phyloP scores from a whole-genome alignment of 495 filamentous ascomycete species.

The Penicillium taxi region DNA sequence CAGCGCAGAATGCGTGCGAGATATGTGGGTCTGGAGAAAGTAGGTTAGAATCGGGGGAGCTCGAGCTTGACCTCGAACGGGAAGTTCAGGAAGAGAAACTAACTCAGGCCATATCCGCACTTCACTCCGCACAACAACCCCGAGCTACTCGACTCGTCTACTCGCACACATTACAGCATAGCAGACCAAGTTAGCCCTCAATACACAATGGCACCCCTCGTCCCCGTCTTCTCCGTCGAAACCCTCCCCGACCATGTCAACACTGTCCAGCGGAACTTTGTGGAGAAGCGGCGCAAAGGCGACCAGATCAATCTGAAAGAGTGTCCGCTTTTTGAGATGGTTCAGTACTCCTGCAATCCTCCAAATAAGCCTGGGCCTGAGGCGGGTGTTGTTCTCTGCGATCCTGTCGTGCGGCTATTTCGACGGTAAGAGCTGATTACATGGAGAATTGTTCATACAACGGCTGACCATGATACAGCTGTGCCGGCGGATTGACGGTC shows the following conservation, averaged over 20 bases:
- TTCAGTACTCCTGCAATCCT: constrained; percentile 72
- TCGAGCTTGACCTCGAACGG: background rate
- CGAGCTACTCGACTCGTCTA: background rate
- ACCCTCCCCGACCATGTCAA: constrained; percentile 37
- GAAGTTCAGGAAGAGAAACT: background rate
- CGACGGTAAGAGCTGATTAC: constrained; percentile 61
- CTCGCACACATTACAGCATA: background rate
- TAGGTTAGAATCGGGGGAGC: background rate
- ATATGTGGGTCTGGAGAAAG: too few species aligned
- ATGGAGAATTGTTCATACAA: background rate
- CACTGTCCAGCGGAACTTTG: constrained; percentile 33
- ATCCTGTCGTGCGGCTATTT: constrained; percentile 70
- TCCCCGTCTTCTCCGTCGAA: constrained; percentile 33
- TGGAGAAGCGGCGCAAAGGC: constrained; percentile 39
- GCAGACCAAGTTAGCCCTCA: background rate
- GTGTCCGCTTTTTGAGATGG: constrained; percentile 67
- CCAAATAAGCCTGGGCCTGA: constrained; percentile 47
- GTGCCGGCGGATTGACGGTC: constrained; percentile 64
- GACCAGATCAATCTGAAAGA: constrained; percentile 48
- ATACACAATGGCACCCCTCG: constrained; percentile 34
- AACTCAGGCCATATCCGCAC: too few species aligned
- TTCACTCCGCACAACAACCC: background rate
- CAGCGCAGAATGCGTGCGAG: background rate
- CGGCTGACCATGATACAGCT: constrained; percentile 40
- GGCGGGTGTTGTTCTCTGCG: constrained; percentile 56